These are phyloP conservation scores for Talaromyces albobiverticillius DNA, from an alignment of 2,329 filamentous ascomycete genomes.

Conservation along the genomic window DNA sequence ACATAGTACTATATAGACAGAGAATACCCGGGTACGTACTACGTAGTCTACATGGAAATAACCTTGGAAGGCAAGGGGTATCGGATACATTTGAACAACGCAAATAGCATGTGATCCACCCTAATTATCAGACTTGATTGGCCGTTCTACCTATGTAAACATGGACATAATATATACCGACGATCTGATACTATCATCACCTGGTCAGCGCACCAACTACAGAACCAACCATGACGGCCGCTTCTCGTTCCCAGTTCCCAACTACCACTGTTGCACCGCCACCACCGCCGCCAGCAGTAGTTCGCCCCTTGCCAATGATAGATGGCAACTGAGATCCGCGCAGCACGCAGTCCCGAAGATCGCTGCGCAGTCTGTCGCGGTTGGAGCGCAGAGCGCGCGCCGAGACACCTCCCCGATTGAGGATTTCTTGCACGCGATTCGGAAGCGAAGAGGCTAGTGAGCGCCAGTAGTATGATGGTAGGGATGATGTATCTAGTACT, in stretches of 20 bases:
- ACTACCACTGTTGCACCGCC: constrained; percentile 45
- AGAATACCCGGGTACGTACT: no score
- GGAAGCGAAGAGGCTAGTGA: constrained; percentile 76
- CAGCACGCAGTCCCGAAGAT: constrained; percentile 78
- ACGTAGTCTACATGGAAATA: no score
- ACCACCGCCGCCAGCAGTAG: no score
- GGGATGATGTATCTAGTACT: constrained; percentile 79
- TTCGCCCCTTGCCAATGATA: constrained; percentile 33
- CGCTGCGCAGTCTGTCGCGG: constrained; percentile 69
- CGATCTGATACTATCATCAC: constrained; percentile 15
- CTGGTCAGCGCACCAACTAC: constrained; percentile 59
- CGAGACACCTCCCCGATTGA: constrained; percentile 77
- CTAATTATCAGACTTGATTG: no score
- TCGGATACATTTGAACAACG: no score
- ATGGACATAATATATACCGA: no score
- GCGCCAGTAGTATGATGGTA: constrained; percentile 92
- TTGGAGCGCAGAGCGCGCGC: constrained; percentile 78
- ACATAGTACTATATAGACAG: no score
- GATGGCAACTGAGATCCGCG: constrained; percentile 69
- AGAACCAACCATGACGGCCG: constrained; percentile 90
- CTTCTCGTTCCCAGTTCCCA: constrained; percentile 79
- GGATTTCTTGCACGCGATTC: constrained; percentile 76
- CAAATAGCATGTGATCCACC: no score
- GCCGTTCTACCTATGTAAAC: no score
- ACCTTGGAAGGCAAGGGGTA: no score